Percentiles rank a stretch among this genome's conserved stretches.
phyloP scores from a whole-genome alignment of 1,139 yeast genomes.

The Lizanozyma gosingica region DNA sequence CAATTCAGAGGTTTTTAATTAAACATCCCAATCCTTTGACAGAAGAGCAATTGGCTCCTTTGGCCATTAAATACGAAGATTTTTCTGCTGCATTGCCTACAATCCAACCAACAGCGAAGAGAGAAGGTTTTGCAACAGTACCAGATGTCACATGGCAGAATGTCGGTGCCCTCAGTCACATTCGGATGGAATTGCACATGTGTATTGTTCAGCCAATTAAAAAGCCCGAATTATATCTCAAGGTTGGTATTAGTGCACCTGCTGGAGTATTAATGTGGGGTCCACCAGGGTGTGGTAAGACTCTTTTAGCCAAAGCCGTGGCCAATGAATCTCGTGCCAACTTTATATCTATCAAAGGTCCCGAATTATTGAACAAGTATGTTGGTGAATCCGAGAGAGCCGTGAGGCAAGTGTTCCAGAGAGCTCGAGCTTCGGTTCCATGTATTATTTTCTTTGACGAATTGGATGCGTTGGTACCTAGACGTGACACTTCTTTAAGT shows the following conservation, averaged over 20 bases:
- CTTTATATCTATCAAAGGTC: constrained; percentile 91
- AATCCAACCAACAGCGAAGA: constrained; percentile 93
- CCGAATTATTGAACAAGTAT: constrained; percentile 85
- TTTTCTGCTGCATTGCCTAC: constrained; percentile 81
- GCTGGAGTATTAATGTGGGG: constrained; percentile 98
- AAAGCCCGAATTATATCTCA: constrained; percentile 80
- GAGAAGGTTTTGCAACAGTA: constrained; percentile 98
- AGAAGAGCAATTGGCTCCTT: constrained; percentile 61
- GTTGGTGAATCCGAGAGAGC: constrained; percentile 97
- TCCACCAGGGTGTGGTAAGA: constrained; percentile 99
- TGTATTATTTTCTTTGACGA: constrained; percentile 96
- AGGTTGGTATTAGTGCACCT: constrained; percentile 93
- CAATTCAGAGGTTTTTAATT: constrained; percentile 63
- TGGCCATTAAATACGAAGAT: constrained; percentile 71
- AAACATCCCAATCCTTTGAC: constrained; percentile 77
- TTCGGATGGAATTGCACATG: constrained; percentile 89
- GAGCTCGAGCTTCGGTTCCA: constrained; percentile 93
- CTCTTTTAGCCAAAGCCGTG: constrained; percentile 90
- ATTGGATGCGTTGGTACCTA: constrained; percentile 90
- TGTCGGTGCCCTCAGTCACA: constrained; percentile 79
- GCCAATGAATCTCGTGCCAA: constrained; percentile 96
- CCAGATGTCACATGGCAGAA: constrained; percentile 96
- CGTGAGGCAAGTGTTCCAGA: constrained; percentile 85
- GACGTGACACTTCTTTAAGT: constrained; percentile 78
- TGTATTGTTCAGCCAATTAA: constrained; percentile 96